Percentiles rank a stretch among this genome's conserved stretches.
phyloP scores from a whole-genome alignment of 192 early-diverging fungal species.

The Gigaspora rosea region DNA sequence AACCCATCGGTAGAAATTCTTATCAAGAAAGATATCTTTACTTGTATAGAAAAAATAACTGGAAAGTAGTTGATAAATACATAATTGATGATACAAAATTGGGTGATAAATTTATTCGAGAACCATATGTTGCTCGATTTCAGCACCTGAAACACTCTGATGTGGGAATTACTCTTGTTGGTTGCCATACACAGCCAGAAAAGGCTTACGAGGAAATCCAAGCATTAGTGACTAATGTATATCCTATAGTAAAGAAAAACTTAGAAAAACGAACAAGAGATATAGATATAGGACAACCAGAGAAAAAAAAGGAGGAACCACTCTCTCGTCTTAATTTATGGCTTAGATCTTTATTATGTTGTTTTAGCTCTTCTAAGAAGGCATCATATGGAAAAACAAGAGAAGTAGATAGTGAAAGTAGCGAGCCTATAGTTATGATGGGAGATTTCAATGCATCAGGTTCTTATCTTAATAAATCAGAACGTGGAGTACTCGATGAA shows the following conservation, averaged over 20 bases:
- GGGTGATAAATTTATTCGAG: slow-evolving; percentile 27
- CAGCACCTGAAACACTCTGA: slow-evolving; percentile 11
- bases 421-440: slow-evolving; percentile 31
- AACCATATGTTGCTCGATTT: slow-evolving; percentile 31
- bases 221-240: slow-evolving; percentile 20
- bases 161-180: slow-evolving; percentile 24
- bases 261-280: slow-evolving; percentile 3
- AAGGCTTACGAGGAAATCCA: slow-evolving; percentile 26
- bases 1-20: slow-evolving; percentile 23
- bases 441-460: slow-evolving; percentile 35
- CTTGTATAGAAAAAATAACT: slow-evolving; percentile 24
- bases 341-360: not conserved
- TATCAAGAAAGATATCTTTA: slow-evolving; percentile 32
- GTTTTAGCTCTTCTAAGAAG: not conserved
- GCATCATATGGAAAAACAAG: not conserved
- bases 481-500: slow-evolving; percentile 15
- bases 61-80: slow-evolving; percentile 29
- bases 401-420: not conserved
- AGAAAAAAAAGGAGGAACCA: not conserved
- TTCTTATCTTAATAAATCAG: slow-evolving; percentile 22
- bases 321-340: not conserved
- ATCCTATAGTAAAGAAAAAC: slow-evolving; percentile 17
- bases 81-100: slow-evolving; percentile 28
- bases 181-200: slow-evolving; percentile 33
- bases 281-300: not conserved